Evolutionary conservation across 2,329 filamentous ascomycete species (phyloP), one percentile per base, ranked within the genome.

Genomic region (Cladosporium velox): DNA sequence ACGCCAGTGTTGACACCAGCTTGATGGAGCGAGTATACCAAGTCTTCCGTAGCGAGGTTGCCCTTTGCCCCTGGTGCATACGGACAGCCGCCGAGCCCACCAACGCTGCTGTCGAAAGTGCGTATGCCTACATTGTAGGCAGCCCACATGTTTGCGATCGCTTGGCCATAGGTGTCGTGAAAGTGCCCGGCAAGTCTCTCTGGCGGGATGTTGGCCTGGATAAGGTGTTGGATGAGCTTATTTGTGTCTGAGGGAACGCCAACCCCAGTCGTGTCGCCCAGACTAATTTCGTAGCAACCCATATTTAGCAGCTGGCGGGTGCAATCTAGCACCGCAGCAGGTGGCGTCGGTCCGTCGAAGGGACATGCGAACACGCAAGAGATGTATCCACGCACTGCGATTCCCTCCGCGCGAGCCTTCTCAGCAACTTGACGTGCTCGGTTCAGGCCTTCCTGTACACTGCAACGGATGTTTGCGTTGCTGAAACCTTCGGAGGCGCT

Each of bases 281-380:
- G 67, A 35, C 70, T 68, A 44, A 75, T 67, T 66, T 75, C 72
- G 64, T 72, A 74, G 57, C 73, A 75, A 28, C 71, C 72, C 71
- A 73, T 72, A 14, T 67, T 67, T 3, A 72, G 63, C 4, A 73
- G 68, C 15, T 65, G 66, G 38, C 67, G 58, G 4, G 66, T 67
- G 44, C 68, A 64, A 0, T 64, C 51, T 5, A 73, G 67, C 5
- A 75, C 73, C 15, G 66, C 64, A 28, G 61, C 59, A 18, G 68
- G 68, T 12, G 68, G 47, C 18, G 72, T 75, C 1, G 73, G 70
- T 12, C 73, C 73, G 71, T 54, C 75, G 74, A 60, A 81, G 2
- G 80, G 80, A 65, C 79, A 78, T 1, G 75, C 72, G 41, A 81
- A 81, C 7, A 81, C 79, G 67, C 79, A 81, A 0, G 79, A 80